phyloP scores from a whole-genome alignment of 306 rosid species.

The Urtica urens region DNA sequence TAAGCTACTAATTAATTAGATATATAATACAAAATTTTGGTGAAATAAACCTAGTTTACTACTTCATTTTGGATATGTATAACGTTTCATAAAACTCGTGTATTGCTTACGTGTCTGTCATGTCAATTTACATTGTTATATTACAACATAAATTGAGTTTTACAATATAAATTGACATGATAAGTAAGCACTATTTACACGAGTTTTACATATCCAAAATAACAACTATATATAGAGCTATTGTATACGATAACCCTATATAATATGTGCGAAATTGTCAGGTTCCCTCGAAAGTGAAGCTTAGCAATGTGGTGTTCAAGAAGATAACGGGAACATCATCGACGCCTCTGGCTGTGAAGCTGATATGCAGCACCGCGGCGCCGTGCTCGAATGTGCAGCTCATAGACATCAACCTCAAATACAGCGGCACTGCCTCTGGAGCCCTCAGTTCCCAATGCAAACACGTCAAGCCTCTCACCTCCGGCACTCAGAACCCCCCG shows the following conservation, averaged over 20 bases:
- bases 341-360: not conserved
- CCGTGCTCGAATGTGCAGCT: not conserved
- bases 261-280: not conserved
- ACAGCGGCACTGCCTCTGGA: not conserved
- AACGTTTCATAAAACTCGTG: too few relatives aligned
- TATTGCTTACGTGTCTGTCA: too few relatives aligned
- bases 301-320: not conserved
- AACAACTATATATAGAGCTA: not conserved
- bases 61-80: too few relatives aligned
- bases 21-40: too few relatives aligned
- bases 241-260: too few relatives aligned
- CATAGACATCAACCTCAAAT: not conserved
- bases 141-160: too few relatives aligned
- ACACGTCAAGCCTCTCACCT: not conserved
- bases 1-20: too few relatives aligned
- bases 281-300: conserved; percentile 5
- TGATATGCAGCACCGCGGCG: not conserved
- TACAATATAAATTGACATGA: too few relatives aligned
- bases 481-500: conserved; percentile 17
- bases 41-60: too few relatives aligned
- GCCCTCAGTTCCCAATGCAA: not conserved
- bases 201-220: not conserved
- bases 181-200: too few relatives aligned
- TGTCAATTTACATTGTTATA: too few relatives aligned
- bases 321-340: not conserved